These are phyloP conservation scores for Rhodamnia argentea DNA, from an alignment of 345 rosid genomes.

Conservation along the genomic window DNA sequence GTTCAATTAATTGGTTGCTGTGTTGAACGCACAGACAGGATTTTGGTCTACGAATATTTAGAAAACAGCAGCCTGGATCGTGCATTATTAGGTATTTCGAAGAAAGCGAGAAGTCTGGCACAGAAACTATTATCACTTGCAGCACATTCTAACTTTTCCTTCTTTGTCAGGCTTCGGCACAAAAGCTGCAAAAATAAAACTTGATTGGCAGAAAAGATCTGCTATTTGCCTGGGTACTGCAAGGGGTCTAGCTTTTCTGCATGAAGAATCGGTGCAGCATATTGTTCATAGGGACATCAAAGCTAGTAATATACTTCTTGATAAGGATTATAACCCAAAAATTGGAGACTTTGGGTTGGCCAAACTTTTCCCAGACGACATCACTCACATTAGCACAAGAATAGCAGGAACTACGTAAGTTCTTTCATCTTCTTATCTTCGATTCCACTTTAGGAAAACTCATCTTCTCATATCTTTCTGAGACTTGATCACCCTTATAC, in stretches of 20 bases:
- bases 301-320: constrained; percentile 90
- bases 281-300: constrained; percentile 95
- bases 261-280: constrained; percentile 70
- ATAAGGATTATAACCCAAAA: constrained; percentile 65
- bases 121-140: not conserved
- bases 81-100: constrained; percentile 42
- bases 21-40: constrained; percentile 43
- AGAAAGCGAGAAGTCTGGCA: not conserved
- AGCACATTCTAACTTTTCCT: not conserved
- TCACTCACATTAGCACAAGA: constrained; percentile 90
- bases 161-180: constrained; percentile 25
- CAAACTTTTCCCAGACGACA: constrained; percentile 87
- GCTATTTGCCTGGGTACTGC: constrained; percentile 81
- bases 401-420: constrained; percentile 94
- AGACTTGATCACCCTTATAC: not conserved
- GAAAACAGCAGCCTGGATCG: constrained; percentile 78
- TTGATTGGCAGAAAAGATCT: constrained; percentile 74
- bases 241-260: constrained; percentile 75
- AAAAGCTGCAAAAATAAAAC: constrained; percentile 23
- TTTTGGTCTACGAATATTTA: constrained; percentile 77
- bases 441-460: not conserved
- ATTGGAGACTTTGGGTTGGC: constrained; percentile 98
- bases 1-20: constrained; percentile 88
- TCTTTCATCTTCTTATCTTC: not conserved
- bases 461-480: not conserved